Evolutionary conservation across 306 rosid genomes (phyloP), one percentile per base, ranked within the genome.

Genomic region (Carpinus viminea): DNA sequence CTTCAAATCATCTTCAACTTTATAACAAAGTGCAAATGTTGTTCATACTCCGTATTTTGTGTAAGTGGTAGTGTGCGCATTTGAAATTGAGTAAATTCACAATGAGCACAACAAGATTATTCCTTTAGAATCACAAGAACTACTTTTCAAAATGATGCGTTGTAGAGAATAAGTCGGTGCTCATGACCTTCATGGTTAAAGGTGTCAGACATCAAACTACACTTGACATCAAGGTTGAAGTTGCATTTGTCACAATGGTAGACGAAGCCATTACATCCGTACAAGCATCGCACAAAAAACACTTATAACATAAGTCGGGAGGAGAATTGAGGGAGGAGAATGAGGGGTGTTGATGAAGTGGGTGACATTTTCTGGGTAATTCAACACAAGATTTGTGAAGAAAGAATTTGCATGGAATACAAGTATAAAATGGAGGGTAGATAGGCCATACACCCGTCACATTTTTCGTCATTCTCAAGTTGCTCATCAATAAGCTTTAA

Each of bases 211-310:
- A 31, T 16, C 10, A 6, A 61, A 61, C 45, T 61, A 3, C 68
- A 61, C 0, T 1, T 17, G 0, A 61, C 45, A 61, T 61, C 45
- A 28, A 61, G 68, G n/a, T 13, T 4, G 7, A 61, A 61, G 0
- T 5, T 0, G 0, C 45, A 13, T 61, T 61, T 3, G 0, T 13
- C 1, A 31, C 68, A 61, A 31, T 0, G 1, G 26, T 28, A 61
- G 3, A 0, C 15, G 18, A 61, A 61, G n/a, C 68, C 45, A 28
- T 5, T 28, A 13, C n/a, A 61, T n/a, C n/a, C 1, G 0, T 1
- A 26, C 60, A 55, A 0, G 28, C 60, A 2, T n/a, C 7, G 60
- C 4, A 55, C 2, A 0, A 0, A 6, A 0, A 4, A 0, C 4
- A 0, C 45, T 41, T 41, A 41, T 0, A 4, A 5, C 8, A 41